A percentile compares a stretch with the other conserved stretches of the same genome.
Conservation (phyloP, 2,329 filamentous ascomycete genomes). For the Dothidotthia symphoricarpi region DNA sequence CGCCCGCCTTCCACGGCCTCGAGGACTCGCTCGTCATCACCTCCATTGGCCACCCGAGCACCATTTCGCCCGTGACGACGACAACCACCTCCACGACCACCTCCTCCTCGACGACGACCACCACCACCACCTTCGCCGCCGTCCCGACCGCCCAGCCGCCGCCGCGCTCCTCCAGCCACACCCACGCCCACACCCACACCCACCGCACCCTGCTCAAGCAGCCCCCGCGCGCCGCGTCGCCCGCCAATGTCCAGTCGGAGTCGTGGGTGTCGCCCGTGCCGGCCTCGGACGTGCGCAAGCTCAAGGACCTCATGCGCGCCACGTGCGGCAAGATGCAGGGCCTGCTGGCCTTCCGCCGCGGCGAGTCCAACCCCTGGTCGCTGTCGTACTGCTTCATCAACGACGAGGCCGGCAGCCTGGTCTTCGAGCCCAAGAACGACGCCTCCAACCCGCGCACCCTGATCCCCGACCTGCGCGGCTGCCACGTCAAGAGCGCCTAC, state of each 20-base stretch:
- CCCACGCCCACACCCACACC: constrained; percentile 18
- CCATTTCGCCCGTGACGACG: constrained; percentile 36
- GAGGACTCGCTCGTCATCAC: constrained; percentile 41
- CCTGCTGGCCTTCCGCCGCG: constrained; percentile 68
- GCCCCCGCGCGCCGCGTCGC: constrained; percentile 20
- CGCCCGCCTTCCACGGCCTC: constrained; percentile 51
- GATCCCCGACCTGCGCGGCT: constrained; percentile 72
- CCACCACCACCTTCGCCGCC: constrained; percentile 28
- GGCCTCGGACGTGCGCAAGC: constrained; percentile 67
- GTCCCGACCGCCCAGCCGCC: constrained; percentile 14
- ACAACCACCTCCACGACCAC: background rate
- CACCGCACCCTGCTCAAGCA: constrained; percentile 28
- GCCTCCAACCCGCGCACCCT: constrained; percentile 61
- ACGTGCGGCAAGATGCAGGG: constrained; percentile 78
- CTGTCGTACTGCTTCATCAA: constrained; percentile 75
- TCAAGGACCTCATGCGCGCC: constrained; percentile 73
- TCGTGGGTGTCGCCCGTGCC: constrained; percentile 45
- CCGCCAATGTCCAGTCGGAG: constrained; percentile 27
- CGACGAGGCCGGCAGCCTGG: constrained; percentile 69
- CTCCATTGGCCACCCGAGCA: constrained; percentile 45
- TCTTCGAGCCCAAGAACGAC: constrained; percentile 70
- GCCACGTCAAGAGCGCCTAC: constrained; percentile 59
- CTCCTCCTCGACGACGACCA: constrained; percentile 35
- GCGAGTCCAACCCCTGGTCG: constrained; percentile 63
- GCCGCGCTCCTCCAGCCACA: constrained; percentile 32